Percentiles rank a stretch among this genome's conserved stretches.
Conservation (phyloP, 2,329 filamentous ascomycete genomes). For the Sporothrix humicola region DNA sequence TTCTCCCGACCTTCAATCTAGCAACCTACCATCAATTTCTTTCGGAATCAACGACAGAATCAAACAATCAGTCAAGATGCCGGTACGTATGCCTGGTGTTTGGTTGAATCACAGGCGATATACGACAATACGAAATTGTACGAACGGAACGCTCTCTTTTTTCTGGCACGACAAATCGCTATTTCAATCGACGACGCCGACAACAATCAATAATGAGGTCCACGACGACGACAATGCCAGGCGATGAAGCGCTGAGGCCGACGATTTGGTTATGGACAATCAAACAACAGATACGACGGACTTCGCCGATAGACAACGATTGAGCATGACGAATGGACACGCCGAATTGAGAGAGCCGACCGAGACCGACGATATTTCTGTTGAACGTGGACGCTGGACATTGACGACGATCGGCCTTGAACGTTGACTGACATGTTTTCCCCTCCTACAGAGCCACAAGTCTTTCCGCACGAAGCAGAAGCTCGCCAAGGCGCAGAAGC, state of each 20-base stretch:
- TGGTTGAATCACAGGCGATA: constrained; percentile 1
- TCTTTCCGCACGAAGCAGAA: constrained; percentile 99
- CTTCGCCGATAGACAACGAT: not conserved
- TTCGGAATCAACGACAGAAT: constrained; percentile 44
- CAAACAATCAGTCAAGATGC: constrained; percentile 48
- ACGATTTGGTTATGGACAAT: not conserved
- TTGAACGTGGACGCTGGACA: not conserved
- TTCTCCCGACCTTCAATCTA: constrained; percentile 39
- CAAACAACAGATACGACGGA: not conserved
- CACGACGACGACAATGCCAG: not conserved
- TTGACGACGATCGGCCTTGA: constrained; percentile 33
- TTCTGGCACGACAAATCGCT: not conserved
- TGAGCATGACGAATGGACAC: not conserved
- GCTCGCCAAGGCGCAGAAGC: constrained; percentile 99
- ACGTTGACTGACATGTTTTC: constrained; percentile 24
- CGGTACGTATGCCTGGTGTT: constrained; percentile 44
- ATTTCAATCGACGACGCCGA: not conserved
- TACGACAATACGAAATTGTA: constrained; percentile 1
- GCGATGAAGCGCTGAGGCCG: not conserved
- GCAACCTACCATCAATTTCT: constrained; percentile 31
- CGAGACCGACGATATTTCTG: not conserved
- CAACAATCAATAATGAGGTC: not conserved
- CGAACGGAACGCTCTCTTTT: constrained; percentile 24
- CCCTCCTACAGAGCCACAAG: constrained; percentile 84
- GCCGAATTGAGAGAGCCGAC: constrained; percentile 16